Evolutionary conservation across 1,139 yeast species (phyloP).

Genomic region (Casaregolazyma lundiana): DNA sequence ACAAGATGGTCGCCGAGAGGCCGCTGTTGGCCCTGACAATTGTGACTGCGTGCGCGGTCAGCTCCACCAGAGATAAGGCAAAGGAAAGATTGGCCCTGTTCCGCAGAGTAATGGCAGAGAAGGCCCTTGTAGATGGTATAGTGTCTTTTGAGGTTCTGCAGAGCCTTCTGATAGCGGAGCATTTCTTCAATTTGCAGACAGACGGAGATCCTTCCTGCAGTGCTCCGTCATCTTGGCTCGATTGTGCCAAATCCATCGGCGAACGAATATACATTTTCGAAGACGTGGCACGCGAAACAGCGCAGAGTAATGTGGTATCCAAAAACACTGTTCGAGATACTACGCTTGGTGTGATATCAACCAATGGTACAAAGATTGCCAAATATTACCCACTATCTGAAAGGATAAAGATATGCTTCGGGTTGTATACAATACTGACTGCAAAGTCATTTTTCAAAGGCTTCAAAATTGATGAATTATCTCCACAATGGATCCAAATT

Average conservation of each 20-base stretch:
- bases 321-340: not conserved
- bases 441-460: not conserved
- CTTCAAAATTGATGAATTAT: not conserved
- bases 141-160: constrained; percentile 1
- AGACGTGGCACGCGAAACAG: not conserved
- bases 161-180: not conserved
- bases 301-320: not conserved
- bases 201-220: not conserved
- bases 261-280: not conserved
- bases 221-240: not conserved
- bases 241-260: not conserved
- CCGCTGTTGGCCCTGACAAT: constrained; percentile 47
- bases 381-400: not conserved
- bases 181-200: constrained; percentile 1
- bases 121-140: not conserved
- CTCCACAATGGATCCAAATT: not conserved
- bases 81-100: constrained; percentile 42
- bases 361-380: constrained; percentile 4
- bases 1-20: constrained; percentile 38
- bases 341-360: not conserved
- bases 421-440: not conserved
- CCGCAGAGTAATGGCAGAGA: constrained; percentile 43
- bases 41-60: constrained; percentile 47
- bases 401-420: not conserved
- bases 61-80: constrained; percentile 38